phyloP scores from a whole-genome alignment of 2,329 filamentous ascomycete genomes.

The Fusarium domesticum region DNA sequence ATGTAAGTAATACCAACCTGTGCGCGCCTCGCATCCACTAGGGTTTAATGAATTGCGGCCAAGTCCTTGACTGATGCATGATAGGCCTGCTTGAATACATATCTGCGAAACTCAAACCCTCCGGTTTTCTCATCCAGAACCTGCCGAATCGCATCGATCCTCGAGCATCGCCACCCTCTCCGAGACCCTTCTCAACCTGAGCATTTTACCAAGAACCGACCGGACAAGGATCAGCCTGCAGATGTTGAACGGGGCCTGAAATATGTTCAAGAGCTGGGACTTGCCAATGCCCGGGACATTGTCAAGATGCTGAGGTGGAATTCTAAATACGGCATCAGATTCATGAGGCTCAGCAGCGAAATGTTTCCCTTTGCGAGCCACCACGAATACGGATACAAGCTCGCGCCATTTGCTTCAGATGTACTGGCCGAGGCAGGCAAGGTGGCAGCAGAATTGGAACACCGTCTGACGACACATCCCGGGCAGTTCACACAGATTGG shows the following conservation, averaged over 20 bases:
- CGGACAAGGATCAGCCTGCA: conserved; percentile 68
- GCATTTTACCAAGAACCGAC: conserved; percentile 81
- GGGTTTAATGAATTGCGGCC: neutral
- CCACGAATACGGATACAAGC: conserved; percentile 77
- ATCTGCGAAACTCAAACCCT: conserved; percentile 75
- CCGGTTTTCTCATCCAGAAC: conserved; percentile 89
- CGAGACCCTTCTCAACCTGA: conserved; percentile 71
- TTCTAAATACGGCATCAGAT: conserved; percentile 84
- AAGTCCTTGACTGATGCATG: conserved; percentile 6
- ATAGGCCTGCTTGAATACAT: conserved; percentile 86
- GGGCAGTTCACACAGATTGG: conserved; percentile 92
- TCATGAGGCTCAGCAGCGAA: conserved; percentile 87
- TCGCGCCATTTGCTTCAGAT: conserved; percentile 79
- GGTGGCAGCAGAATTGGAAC: conserved; percentile 73
- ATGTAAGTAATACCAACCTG: conserved; percentile 54
- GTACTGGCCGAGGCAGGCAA: conserved; percentile 72
- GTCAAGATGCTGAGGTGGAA: conserved; percentile 89
- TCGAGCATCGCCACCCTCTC: conserved; percentile 84
- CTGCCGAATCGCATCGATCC: conserved; percentile 83
- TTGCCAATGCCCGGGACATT: conserved; percentile 81
- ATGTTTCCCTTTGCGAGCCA: conserved; percentile 98
- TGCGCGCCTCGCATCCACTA: conserved; percentile 11
- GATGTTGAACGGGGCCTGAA: conserved; percentile 63
- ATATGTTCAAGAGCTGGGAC: conserved; percentile 73
- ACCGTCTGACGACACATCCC: conserved; percentile 85